Base-by-base conservation (phyloP, 2,329 filamentous ascomycete species). In the Didymella segeticola region DNA sequence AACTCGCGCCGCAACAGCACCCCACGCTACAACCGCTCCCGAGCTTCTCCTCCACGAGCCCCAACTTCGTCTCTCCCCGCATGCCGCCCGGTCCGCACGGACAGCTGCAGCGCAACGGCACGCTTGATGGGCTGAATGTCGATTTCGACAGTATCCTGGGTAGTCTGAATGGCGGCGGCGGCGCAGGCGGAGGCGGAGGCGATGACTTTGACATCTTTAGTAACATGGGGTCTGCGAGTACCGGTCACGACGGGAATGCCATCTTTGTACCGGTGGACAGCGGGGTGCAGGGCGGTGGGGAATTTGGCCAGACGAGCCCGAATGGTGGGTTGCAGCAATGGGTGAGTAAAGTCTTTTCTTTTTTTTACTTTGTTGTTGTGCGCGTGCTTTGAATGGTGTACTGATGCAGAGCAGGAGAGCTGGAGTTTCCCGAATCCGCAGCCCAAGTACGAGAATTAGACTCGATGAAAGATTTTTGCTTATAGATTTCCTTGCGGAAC, bases 241-340 rank as follows among this genome's bases (percentile, higher is more conserved):
- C 26, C 25, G 47, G 23, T 14, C 57, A 62, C 17, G 71, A 73
- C 22, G 56, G 62, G 10, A 64, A 69, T 5, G 71, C 72, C 3
- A 75, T 75, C 17, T 75, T 74, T 36, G 68, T 75, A 37, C 72
- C 72, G 5, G 70, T 70, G 2, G 71, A 75, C 50, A 58, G 53
- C 12, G 56, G 53, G 11, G 49, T 25, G 25, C 56, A 45, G 17
- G 49, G 38, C 15, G 46, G 49, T 12, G 47, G 45, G 29, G 67
- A 69, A 10, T 74, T 56, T 39, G 61, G 54, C 11, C 61, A 61
- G 30, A 62, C 61, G 37, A 68, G 66, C 58, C 62, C 69, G 49
- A 64, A 62, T 55, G 63, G 61, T 25, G 63, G 61, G 10, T 34
- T 71, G 49, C 63, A 67, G 53, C 64, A 69, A 31, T 74, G 71